Percentiles rank a stretch among this genome's conserved stretches.
Evolutionary conservation across 345 rosid genomes (phyloP).

Genomic region (Arabidopsis arenosa): DNA sequence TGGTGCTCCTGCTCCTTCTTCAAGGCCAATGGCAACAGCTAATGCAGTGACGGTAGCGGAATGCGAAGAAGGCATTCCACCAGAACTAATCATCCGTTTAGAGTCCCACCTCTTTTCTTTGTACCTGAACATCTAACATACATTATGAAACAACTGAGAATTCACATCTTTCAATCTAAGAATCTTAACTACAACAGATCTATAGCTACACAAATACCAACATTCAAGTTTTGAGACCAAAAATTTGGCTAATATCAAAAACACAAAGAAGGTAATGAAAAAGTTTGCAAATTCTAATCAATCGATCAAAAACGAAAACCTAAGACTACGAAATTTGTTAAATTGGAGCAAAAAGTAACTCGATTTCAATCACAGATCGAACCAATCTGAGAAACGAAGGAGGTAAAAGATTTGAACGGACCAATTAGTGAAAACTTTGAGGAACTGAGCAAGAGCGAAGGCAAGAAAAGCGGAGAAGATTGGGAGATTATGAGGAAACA

Average conservation of each 20-base stretch:
- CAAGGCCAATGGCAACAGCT: conserved; percentile 77
- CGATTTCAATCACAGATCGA: conserved; percentile 9
- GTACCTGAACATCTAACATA: conserved; percentile 82
- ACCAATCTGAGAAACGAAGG: not conserved
- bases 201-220: not conserved
- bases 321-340: not conserved
- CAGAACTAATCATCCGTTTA: conserved; percentile 79
- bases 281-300: not conserved
- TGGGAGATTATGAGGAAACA: conserved; percentile 72
- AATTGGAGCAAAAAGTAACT: conserved; percentile 2
- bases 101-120: conserved; percentile 98
- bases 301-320: not conserved
- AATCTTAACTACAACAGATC: not conserved
- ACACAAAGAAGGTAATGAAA: conserved; percentile 5
- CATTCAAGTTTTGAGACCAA: conserved; percentile 1
- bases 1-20: conserved; percentile 75
- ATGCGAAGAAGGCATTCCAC: conserved; percentile 99
- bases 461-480: conserved; percentile 88
- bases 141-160: conserved; percentile 48
- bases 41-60: conserved; percentile 95
- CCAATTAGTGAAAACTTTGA: conserved; percentile 96
- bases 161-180: not conserved
- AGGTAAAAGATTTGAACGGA: conserved; percentile 45
- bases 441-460: conserved; percentile 93
- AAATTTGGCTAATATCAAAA: too few relatives aligned